Evolutionary conservation across 2,329 filamentous ascomycete species (phyloP).

Genomic region (Colletotrichum tropicale): DNA sequence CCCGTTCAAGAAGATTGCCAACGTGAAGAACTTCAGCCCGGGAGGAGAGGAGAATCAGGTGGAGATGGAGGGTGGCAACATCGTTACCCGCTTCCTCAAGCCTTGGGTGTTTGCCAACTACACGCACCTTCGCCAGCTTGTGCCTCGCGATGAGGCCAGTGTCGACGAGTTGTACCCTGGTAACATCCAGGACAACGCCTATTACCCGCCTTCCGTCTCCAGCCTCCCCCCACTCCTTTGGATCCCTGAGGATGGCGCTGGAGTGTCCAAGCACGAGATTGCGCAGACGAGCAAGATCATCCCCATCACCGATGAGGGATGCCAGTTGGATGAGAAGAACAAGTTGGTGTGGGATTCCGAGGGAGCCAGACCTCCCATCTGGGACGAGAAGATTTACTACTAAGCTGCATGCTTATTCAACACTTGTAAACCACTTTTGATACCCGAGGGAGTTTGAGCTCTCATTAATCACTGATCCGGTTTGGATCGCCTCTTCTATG

Average conservation of each 20-base stretch:
- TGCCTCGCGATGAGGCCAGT: constrained; percentile 60
- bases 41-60: constrained; percentile 26
- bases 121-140: constrained; percentile 68
- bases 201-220: constrained; percentile 73
- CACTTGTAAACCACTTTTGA: constrained; percentile 11
- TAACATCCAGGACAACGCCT: constrained; percentile 70
- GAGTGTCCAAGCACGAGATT: constrained; percentile 80
- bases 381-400: constrained; percentile 49
- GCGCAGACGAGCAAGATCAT: constrained; percentile 73
- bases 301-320: constrained; percentile 81
- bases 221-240: constrained; percentile 74
- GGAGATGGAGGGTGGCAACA: constrained; percentile 54
- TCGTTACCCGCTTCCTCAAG: constrained; percentile 73
- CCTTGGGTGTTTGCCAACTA: constrained; percentile 82
- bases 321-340: constrained; percentile 70
- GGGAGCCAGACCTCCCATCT: constrained; percentile 46
- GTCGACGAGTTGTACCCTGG: constrained; percentile 63
- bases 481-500: not conserved
- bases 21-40: constrained; percentile 19
- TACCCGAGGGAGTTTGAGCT: constrained; percentile 17
- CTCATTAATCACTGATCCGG: not conserved
- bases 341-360: constrained; percentile 46
- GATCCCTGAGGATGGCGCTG: constrained; percentile 78
- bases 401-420: constrained; percentile 25
- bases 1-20: constrained; percentile 17